Base-by-base conservation (phyloP, 331 rosid species). In the Cydonia oblonga region DNA sequence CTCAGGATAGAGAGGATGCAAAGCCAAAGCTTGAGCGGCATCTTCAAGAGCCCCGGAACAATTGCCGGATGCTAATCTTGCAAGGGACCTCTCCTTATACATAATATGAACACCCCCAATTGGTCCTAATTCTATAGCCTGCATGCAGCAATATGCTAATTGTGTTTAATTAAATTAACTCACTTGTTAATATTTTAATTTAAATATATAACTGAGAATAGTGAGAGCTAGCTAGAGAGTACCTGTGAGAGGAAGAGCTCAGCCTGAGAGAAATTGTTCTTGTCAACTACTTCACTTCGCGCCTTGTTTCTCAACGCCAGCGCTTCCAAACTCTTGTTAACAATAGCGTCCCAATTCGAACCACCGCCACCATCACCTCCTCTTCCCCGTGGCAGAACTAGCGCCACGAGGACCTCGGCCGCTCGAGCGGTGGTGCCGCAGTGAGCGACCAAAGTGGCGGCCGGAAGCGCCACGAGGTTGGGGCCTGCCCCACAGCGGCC, bases 401-500 rank as follows among this genome's bases (percentile, higher is more conserved):
- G 84, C n/a, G 54, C 75, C 13, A 71, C 62, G 69, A 93, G 76
- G 71, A 89, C 69, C 86, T 93, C 86, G 13, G 86, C 90, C 18
- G 88, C 85, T 62, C 81, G 90, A 60, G 93, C 83, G 3, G 88
- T 76, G 6, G 97, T 93, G 35, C 83, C 96, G 60, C 96, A 93
- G 42, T 90, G 92, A 18, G 78, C 63, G 19, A 93, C 65, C 29
- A 83, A 23, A 62, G 85, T 11, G 28, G 79, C 85, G 19, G 79
- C 80, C 0, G 95, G 97, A 24, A 89, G 63, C n/a, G 85, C 74
- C 20, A 62, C 88, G 24, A 93, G 56, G 83, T 93, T 93, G 26
- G 97, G 97, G 35, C 97, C 97, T 25, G 80, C 76, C 42, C 97
- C 95, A 65, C 96, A 90, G 42, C 70, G 83, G 66, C 96, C 92